Base-by-base conservation (phyloP, 768 basidiomycete genomes). In the Panus rudis region DNA sequence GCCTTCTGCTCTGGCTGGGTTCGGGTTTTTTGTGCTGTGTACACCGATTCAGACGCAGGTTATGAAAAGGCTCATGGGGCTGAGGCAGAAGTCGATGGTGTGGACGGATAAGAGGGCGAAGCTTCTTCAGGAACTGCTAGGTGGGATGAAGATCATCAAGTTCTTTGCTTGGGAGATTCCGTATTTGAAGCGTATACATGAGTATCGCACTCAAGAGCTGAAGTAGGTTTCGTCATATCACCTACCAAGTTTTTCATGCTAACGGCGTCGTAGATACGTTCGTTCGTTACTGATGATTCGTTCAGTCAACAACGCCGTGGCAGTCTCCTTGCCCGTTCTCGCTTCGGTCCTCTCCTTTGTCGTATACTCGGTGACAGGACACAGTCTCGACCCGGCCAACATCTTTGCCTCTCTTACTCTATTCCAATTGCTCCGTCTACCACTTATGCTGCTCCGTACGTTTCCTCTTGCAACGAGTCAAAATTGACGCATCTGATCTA, bases 61-160 rank as follows among this genome's bases (percentile, higher is more conserved):
- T 31, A 87, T 94, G 83, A 86, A 79, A 56, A 65, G 64, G 4
- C 69, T 93, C 24, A 87, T 91, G 59, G 61, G 62, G 6, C 58
- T 84, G 41, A 75, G 93, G 11, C 67, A 70, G 46, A 84, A 81
- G 57, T 77, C 79, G 40, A 92, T 93, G 88, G 60, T 63, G 1
- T 94, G 85, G 85, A 96, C 85, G 4, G 93, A 98, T 57, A 87
- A 85, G 57, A 78, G 93, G 8, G 85, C 86, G 12, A 92, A 90
- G 56, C 64, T 92, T 4, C 72, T 96, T 10, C 92, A 93, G 59
- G 93, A 98, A 58, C 71, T 98, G 1, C 64, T 96, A 0, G 80
- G 82, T 12, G 87, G 88, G 1, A 92, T 96, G 78, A 84, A 88
- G 50, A 76, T 94, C 48, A 86, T 96, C 72, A 96, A 96, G 62